Percentiles rank a stretch among this genome's conserved stretches.
Conservation (phyloP, 768 basidiomycete genomes). For the Auricularia sp. region DNA sequence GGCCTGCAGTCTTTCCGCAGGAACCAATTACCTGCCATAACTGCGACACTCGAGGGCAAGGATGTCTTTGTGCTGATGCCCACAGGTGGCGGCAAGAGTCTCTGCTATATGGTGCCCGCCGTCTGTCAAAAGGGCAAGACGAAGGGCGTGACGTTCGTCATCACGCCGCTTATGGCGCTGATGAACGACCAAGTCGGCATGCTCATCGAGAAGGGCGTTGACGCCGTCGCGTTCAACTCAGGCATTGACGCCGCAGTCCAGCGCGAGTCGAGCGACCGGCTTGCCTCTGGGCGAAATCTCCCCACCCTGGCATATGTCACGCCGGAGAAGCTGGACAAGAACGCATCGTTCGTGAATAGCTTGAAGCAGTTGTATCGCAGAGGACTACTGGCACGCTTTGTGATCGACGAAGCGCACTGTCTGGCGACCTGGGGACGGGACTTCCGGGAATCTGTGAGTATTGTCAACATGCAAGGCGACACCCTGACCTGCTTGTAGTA, state of each 20-base stretch:
- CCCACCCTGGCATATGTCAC: constrained; percentile 79
- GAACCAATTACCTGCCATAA: constrained; percentile 83
- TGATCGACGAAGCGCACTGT: constrained; percentile 94
- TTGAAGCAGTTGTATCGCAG: constrained; percentile 47
- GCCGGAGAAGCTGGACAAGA: constrained; percentile 76
- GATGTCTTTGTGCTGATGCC: constrained; percentile 96
- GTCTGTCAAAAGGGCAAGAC: constrained; percentile 64
- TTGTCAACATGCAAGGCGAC: too few relatives aligned
- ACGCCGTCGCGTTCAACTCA: constrained; percentile 61
- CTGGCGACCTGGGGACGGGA: constrained; percentile 92
- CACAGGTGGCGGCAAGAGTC: constrained; percentile 86
- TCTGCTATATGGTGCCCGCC: constrained; percentile 71
- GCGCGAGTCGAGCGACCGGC: constrained; percentile 30
- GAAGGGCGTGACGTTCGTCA: constrained; percentile 75
- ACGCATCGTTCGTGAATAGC: constrained; percentile 40
- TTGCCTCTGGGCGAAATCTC: constrained; percentile 32
- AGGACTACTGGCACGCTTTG: constrained; percentile 70
- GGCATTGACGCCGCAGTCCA: constrained; percentile 29
- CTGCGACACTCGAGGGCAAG: constrained; percentile 61
- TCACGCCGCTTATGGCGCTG: constrained; percentile 79
- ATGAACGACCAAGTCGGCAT: constrained; percentile 83
- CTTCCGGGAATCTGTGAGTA: constrained; percentile 70
- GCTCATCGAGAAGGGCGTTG: constrained; percentile 51
- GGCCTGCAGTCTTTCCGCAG: constrained; percentile 55
- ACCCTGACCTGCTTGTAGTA: constrained; percentile 37